These are phyloP conservation scores for Aspergillus brasiliensis DNA, from an alignment of 2,329 filamentous ascomycete genomes.

Conservation along the genomic window DNA sequence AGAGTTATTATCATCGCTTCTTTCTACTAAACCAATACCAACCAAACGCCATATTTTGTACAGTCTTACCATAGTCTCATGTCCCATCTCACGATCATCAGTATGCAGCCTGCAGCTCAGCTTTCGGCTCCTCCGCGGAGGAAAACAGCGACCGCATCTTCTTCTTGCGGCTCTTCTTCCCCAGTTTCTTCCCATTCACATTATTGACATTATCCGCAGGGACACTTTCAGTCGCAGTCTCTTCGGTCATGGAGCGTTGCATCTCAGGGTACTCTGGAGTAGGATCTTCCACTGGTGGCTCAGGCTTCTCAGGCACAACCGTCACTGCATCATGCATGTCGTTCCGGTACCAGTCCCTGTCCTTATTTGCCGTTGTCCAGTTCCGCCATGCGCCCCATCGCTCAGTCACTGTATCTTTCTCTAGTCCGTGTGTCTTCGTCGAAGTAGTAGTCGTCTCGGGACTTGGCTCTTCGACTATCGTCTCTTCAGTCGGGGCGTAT, in stretches of 20 bases:
- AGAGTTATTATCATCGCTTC: background rate
- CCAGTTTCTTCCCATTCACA: background rate
- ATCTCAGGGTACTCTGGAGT: slow-evolving; percentile 3
- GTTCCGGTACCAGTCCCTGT: background rate
- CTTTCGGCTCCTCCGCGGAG: background rate
- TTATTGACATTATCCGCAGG: background rate
- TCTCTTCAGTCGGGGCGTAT: background rate
- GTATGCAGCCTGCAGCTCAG: background rate
- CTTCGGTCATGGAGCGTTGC: background rate
- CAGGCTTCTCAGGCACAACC: background rate
- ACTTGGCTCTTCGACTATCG: background rate
- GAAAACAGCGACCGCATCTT: slow-evolving; percentile 5
- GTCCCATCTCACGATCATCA: background rate
- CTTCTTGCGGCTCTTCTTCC: slow-evolving; percentile 8
- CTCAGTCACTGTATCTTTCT: background rate
- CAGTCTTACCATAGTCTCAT: background rate
- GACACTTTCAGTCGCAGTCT: background rate
- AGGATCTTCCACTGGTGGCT: background rate
- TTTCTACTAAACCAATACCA: background rate
- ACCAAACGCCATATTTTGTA: background rate
- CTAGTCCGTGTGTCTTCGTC: background rate
- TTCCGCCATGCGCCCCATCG: background rate
- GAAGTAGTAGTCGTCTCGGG: too few relatives aligned
- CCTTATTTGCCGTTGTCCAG: background rate
- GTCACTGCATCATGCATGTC: background rate